phyloP scores from a whole-genome alignment of 441 rosid species.

The Erysimum pusillum region DNA sequence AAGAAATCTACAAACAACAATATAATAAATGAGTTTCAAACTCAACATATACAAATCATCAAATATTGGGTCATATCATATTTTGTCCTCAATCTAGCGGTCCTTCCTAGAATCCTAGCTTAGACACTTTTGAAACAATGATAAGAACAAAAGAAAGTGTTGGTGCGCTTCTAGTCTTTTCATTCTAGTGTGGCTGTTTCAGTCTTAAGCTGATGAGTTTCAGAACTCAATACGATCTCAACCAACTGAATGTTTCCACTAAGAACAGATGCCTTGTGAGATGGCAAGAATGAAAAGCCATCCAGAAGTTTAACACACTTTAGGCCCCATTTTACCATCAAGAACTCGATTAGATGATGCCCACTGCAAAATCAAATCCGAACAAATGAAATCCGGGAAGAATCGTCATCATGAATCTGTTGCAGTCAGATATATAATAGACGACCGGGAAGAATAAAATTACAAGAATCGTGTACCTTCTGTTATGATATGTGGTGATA shows the following conservation, averaged over 20 bases:
- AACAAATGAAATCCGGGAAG: not conserved
- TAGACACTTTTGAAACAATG: too few relatives aligned
- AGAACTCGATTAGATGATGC: constrained; percentile 86
- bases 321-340: constrained; percentile 88
- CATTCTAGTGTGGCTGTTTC: not conserved
- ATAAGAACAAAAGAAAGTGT: too few relatives aligned
- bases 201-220: constrained; percentile 23
- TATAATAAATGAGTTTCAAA: too few relatives aligned
- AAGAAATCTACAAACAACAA: too few relatives aligned
- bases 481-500: constrained; percentile 85
- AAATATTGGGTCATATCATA: too few relatives aligned
- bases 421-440: not conserved
- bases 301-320: constrained; percentile 78
- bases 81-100: too few relatives aligned
- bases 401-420: not conserved
- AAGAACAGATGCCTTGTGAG: constrained; percentile 65
- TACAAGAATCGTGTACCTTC: constrained; percentile 58
- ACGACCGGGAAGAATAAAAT: not conserved
- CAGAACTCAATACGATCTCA: constrained; percentile 59
- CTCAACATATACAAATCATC: too few relatives aligned
- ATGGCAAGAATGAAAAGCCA: constrained; percentile 83
- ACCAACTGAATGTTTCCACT: constrained; percentile 85
- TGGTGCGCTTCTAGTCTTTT: too few relatives aligned
- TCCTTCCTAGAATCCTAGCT: too few relatives aligned
- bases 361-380: constrained; percentile 56